Conservation (phyloP, 1,284 basidiomycete species). For the Boletus mariae region DNA sequence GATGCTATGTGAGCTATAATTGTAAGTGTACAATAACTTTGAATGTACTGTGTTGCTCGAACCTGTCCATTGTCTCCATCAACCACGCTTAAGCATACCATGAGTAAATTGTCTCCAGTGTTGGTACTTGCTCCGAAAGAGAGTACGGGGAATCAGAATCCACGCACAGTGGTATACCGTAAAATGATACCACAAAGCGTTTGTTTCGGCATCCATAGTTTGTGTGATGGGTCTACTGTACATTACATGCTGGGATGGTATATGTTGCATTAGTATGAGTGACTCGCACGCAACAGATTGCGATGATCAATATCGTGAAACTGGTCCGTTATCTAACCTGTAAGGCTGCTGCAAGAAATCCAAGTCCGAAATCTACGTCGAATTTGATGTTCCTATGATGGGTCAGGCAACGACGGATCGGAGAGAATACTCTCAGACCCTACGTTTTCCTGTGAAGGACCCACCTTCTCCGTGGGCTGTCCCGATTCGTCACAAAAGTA, state of each 20-base stretch:
- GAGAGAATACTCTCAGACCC: not conserved
- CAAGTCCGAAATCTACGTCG: not conserved
- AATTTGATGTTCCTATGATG: not conserved
- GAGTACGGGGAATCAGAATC: not conserved
- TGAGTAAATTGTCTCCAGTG: not conserved
- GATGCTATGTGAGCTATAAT: not conserved
- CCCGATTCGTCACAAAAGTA: slow-evolving; percentile 1
- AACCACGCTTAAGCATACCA: no score
- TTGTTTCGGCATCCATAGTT: not conserved
- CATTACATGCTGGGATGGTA: not conserved
- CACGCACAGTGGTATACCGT: not conserved
- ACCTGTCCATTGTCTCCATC: not conserved
- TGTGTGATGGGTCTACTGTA: not conserved
- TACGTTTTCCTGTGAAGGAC: not conserved
- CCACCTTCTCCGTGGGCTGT: slow-evolving; percentile 10
- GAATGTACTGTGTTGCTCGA: not conserved
- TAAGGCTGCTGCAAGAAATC: not conserved
- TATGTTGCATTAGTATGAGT: not conserved
- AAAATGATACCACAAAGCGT: not conserved
- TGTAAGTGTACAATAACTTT: not conserved
- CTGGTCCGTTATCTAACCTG: not conserved
- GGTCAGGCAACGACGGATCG: not conserved
- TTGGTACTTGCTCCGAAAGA: not conserved
- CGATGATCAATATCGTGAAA: not conserved
- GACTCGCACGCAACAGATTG: not conserved